Evolutionary conservation across 768 basidiomycete genomes (phyloP), one percentile per base, ranked within the genome.

Genomic region (Ephemerocybe angulata): DNA sequence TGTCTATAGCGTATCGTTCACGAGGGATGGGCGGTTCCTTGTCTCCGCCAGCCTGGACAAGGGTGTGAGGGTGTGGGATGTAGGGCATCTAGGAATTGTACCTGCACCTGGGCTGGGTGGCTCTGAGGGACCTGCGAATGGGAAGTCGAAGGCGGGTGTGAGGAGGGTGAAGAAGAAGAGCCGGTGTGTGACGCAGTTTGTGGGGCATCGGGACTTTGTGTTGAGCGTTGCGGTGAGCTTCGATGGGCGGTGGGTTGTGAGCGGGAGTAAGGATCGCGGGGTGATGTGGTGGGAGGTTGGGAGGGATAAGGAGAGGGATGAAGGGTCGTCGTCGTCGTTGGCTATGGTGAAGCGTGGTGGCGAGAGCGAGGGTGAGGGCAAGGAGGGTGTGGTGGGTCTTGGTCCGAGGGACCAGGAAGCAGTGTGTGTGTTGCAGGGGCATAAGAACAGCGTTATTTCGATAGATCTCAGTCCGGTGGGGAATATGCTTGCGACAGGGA

Each of bases 1-100:
- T 46, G 89, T 93, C 30, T 93, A 93, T 67, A 86, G 86, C 46
- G 78, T 93, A 11, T 90, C 89, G n/a, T 98, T 97, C 71, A 91
- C 91, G 3, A 93, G 91, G 0, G 95, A 96, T 65, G 93, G 93
- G 35, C 84, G 85, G 66, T 88, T 86, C 2, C 75, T 98, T 60
- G 88, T 97, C 7, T 91, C 88, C 58, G 95, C 93, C 30, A 91
- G 89, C 70, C 72, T 93, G 62, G 91, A 93, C 66, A 86, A 88
- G 74, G 89, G 87, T 43, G 64, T 93, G 57, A 88, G 90, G 67
- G 83, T 86, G 56, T 93, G 91, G 88, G 90, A 92, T 65, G 77
- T 93, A 13, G 83, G 84, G 63, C 85, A 82, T 50, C 77, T 96
- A 61, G 84, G 89, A 31, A 83, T 82, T 33, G 86, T 85, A 31